A percentile compares a stretch with the other conserved stretches of the same genome.
Evolutionary conservation across 2,329 filamentous ascomycete species (phyloP).

Genomic region (Diaporthe caulivora): DNA sequence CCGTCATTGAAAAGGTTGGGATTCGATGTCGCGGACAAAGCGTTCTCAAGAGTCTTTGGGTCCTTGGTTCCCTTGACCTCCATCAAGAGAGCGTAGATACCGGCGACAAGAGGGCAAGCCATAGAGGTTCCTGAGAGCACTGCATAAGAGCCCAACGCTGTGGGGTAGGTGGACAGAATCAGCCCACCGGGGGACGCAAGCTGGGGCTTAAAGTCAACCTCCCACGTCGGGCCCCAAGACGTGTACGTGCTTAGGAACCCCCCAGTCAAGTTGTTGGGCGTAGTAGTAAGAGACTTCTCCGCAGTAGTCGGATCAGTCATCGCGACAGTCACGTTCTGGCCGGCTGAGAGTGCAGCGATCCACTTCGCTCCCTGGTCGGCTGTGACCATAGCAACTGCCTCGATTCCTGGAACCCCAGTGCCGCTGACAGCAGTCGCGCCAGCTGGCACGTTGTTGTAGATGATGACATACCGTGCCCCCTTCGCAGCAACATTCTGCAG

Average conservation of each 20-base stretch:
- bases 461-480: slow-evolving; percentile 71
- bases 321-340: slow-evolving; percentile 57
- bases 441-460: slow-evolving; percentile 67
- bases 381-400: slow-evolving; percentile 57
- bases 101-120: slow-evolving; percentile 64
- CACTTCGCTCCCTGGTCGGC: slow-evolving; percentile 57
- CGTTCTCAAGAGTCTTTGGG: slow-evolving; percentile 61
- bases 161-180: slow-evolving; percentile 65
- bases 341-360: slow-evolving; percentile 57
- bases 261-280: slow-evolving; percentile 57
- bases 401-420: slow-evolving; percentile 47
- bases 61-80: slow-evolving; percentile 64
- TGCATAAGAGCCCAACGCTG: slow-evolving; percentile 56
- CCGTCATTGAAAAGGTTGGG: slow-evolving; percentile 63
- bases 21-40: slow-evolving; percentile 63
- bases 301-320: slow-evolving; percentile 57
- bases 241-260: slow-evolving; percentile 57
- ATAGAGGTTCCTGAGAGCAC: slow-evolving; percentile 68
- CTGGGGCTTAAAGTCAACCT: slow-evolving; percentile 62
- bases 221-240: slow-evolving; percentile 61
- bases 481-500: slow-evolving; percentile 62
- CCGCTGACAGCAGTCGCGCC: slow-evolving; percentile 53
- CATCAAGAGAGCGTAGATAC: slow-evolving; percentile 65
- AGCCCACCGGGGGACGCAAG: slow-evolving; percentile 60
- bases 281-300: slow-evolving; percentile 49